Evolutionary conservation across 768 basidiomycete species (phyloP), one percentile per base, ranked within the genome.

Genomic region (Pilatotrama ljubarskyi): DNA sequence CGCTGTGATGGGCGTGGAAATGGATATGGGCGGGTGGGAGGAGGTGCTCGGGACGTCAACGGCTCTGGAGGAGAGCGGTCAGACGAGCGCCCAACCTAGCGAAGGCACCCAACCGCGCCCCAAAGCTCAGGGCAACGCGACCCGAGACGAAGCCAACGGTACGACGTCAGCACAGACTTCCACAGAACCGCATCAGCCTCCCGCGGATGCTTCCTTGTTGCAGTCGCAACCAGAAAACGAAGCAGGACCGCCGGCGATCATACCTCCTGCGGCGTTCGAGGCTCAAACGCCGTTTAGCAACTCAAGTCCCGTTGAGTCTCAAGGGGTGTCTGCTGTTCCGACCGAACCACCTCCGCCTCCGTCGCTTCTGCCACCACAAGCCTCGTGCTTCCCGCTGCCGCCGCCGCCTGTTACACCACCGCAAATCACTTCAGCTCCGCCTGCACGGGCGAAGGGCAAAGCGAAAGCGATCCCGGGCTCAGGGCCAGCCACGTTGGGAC

Each of bases 391-490:
- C 18, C 49, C 15, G 17, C 49, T 11, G 32, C 35, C 35, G 5
- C 3, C 35, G 24, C 38, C 14, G 6, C 5, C n/a, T 17, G 0
- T 24, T 11, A 24, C 43, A 4, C 15, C 38, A 17, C 11, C 35
- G 4, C 38, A n/a, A n/a, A n/a, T n/a, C n/a, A n/a, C n/a, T n/a
- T n/a, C 17, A 20, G 60, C 48, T 54, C 63, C 3, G 36, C 44
- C 11, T 60, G 63, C 44, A 29, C 64, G n/a, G 11, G 55, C 50
- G 22, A 58, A 62, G 43, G 61, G 61, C 48, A 62, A 58, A 42
- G 56, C 51, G 38, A 61, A 63, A 46, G 64, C 66, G 40, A 54
- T 63, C 36, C 68, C 64, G 14, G 64, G 60, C 4, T 10, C 40
- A 50, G 61, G 54, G 26, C 57, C 64, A 22, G 53, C 58, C 26